phyloP scores from a whole-genome alignment of 1,284 basidiomycete species.

The Rhodotorula sp. region DNA sequence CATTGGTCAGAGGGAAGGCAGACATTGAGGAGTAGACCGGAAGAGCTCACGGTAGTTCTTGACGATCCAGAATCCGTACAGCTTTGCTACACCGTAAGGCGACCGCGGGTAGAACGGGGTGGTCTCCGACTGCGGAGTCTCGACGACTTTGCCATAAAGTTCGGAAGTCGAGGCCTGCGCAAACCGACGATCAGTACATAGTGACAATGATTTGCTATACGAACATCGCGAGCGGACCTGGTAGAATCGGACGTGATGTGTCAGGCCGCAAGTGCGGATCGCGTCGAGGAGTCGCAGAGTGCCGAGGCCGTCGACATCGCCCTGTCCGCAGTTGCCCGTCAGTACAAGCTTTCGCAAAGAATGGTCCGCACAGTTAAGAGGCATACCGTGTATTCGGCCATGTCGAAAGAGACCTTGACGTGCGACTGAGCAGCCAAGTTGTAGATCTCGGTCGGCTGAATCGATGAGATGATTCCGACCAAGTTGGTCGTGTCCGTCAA shows the following conservation, averaged over 20 bases:
- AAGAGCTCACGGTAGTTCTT: conserved; percentile 68
- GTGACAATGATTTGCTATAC: fast-evolving
- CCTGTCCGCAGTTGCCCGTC: conserved; percentile 46
- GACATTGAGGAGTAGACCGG: no score
- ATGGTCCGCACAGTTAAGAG: neutral
- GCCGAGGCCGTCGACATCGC: conserved; percentile 85
- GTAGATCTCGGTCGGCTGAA: conserved; percentile 85
- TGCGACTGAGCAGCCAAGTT: conserved; percentile 92
- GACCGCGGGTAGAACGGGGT: conserved; percentile 91
- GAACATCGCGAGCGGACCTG: conserved; percentile 30
- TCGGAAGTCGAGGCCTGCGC: conserved; percentile 85
- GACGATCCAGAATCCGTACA: conserved; percentile 63
- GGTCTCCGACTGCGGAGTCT: conserved; percentile 83
- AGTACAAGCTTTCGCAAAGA: neutral
- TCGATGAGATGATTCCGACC: conserved; percentile 85
- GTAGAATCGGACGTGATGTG: conserved; percentile 82
- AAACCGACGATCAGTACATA: neutral
- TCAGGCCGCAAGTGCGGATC: conserved; percentile 83
- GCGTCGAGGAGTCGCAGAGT: conserved; percentile 88
- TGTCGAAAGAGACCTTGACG: conserved; percentile 94
- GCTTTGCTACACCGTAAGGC: conserved; percentile 86
- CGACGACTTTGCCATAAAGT: conserved; percentile 86
- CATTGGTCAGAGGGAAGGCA: no score
- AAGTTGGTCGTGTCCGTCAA: conserved; percentile 87
- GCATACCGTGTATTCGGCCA: conserved; percentile 81